Evolutionary conservation across 306 rosid genomes (phyloP).

Genomic region (Citrullus amarus): DNA sequence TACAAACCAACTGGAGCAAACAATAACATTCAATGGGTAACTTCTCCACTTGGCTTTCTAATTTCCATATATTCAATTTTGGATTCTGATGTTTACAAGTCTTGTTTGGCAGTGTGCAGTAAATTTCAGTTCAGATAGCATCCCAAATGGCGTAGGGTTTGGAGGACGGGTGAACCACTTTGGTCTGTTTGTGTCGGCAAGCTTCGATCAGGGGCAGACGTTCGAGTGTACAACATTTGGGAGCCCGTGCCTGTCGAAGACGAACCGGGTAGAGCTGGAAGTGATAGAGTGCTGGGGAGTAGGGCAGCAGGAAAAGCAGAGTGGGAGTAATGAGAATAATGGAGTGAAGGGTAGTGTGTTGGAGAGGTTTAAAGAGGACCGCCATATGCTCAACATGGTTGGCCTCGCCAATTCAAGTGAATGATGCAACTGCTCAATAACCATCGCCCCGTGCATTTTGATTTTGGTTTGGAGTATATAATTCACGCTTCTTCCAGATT

Average conservation of each 20-base stretch:
- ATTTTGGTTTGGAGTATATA: not conserved
- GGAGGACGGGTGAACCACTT: conserved; percentile 74
- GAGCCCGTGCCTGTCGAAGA: conserved; percentile 76
- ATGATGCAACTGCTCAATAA: conserved; percentile 2
- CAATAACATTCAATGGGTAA: conserved; percentile 86
- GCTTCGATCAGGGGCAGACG: conserved; percentile 73
- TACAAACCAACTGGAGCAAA: conserved; percentile 82
- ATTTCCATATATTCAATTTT: not conserved
- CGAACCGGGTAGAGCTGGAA: conserved; percentile 47
- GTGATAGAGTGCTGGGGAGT: conserved; percentile 96
- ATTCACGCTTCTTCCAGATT: not conserved
- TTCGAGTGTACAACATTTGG: conserved; percentile 77
- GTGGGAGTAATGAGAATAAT: conserved; percentile 5
- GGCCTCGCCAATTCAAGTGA: conserved; percentile 87
- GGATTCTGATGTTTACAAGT: not conserved
- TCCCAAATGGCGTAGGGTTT: conserved; percentile 88
- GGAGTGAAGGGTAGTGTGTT: conserved; percentile 30
- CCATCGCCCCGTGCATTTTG: not conserved
- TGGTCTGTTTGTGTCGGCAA: conserved; percentile 64
- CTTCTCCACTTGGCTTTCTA: not conserved
- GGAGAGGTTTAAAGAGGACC: conserved; percentile 82
- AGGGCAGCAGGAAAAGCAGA: conserved; percentile 29
- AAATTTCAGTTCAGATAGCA: conserved; percentile 77
- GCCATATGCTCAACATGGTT: conserved; percentile 64
- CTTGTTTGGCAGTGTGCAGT: conserved; percentile 51